Percentiles rank a stretch among this genome's conserved stretches.
Conservation (phyloP, 192 early-diverging fungal species). For the Jimgerdemannia lactiflua region DNA sequence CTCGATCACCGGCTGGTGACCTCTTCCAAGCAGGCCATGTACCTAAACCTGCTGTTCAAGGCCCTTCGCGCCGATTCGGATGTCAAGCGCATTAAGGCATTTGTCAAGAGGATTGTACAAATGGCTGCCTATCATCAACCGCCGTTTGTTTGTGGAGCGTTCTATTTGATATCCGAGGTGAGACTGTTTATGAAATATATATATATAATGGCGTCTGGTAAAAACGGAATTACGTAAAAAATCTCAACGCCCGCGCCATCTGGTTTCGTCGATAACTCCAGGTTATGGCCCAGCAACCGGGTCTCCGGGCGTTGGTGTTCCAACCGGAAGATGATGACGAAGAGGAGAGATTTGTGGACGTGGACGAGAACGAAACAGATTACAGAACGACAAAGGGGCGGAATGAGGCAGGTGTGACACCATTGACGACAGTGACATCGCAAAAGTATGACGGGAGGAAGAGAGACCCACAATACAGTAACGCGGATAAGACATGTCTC, state of each 20-base stretch:
- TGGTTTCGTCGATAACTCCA: constrained; percentile 9
- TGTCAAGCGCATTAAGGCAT: constrained; percentile 69
- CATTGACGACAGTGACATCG: not conserved
- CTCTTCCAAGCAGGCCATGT: constrained; percentile 89
- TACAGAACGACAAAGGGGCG: constrained; percentile 16
- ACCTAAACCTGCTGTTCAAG: constrained; percentile 88
- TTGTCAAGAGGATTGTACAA: constrained; percentile 91
- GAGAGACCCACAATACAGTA: constrained; percentile 81
- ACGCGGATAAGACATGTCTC: constrained; percentile 79
- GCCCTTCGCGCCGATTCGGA: constrained; percentile 76
- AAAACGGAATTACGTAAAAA: not conserved
- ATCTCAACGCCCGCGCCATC: not conserved
- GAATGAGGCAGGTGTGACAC: constrained; percentile 7
- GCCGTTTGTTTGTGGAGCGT: constrained; percentile 80
- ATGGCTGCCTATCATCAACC: constrained; percentile 66
- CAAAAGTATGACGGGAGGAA: constrained; percentile 77
- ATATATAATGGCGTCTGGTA: too few species aligned
- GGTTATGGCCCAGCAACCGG: constrained; percentile 47
- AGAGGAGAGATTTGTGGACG: constrained; percentile 62
- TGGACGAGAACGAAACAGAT: constrained; percentile 47
- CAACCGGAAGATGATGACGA: constrained; percentile 71
- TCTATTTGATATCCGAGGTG: constrained; percentile 82
- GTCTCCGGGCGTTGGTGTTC: constrained; percentile 59
- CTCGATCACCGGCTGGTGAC: constrained; percentile 74
- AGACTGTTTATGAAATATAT: not conserved